Evolutionary conservation across 306 rosid species (phyloP), one percentile per base, ranked within the genome.

Genomic region (Coriaria nepalensis): DNA sequence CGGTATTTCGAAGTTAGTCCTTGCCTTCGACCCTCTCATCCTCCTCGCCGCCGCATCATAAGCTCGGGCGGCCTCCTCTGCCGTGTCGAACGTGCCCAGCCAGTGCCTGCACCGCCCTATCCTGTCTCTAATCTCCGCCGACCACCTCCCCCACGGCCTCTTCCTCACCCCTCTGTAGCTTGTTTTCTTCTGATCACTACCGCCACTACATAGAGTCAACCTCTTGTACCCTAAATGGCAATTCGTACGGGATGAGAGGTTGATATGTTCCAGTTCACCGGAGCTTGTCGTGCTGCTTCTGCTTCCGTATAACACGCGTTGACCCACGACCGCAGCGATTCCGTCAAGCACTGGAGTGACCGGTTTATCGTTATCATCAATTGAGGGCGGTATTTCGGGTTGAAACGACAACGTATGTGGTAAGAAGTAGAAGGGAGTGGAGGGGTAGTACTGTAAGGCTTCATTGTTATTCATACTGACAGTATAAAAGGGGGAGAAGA

Each of bases 1-100:
- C 4, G 81, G 71, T 14, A 78, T 70, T 54, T 67, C 68, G 34
- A 82, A 82, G 74, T 82, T 82, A 5, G 93, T 82, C 20, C 76
- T 38, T 8, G 93, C 93, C 47, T 82, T 82, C 0, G 87, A 68
- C 0, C 93, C 93, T 39, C 86, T 78, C 55, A 82, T 41, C 6
- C 93, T 51, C 67, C 93, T 71, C 2, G 93, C 93, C 0, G 93
- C 93, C 8, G 86, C 74, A 69, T 82, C 93, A 40, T 82, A 82
- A 0, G 86, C 93, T 55, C 93, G 86, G 47, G 93, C 93, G n/a
- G 93, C 93, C 33, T 82, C 93, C 64, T 82, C 93, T 0, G 93
- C 93, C 0, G 93, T 78, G 73, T 82, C 93, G 38, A 78, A 82
- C 0, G 93, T 82, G 4, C 93, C 87, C 2, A 82, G 69, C 93